Percentiles rank a stretch among this genome's conserved stretches.
phyloP scores from a whole-genome alignment of 2,329 filamentous ascomycete genomes.

The Pseudomassariella vexata region DNA sequence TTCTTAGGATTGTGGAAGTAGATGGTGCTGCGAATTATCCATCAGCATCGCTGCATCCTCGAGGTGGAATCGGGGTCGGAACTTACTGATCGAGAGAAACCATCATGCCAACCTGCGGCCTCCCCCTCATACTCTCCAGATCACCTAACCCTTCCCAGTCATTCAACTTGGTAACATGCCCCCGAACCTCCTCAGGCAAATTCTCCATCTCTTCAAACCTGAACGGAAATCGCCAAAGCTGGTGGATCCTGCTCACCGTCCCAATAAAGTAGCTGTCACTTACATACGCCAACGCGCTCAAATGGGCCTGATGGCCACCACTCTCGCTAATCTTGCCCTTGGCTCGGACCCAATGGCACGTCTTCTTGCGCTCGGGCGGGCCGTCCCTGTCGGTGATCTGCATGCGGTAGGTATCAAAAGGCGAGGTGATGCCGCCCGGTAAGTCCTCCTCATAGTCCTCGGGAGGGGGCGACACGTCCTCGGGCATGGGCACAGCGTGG shows the following conservation, averaged over 20 bases:
- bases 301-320: constrained; percentile 74
- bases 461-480: constrained; percentile 29
- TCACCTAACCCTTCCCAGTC: constrained; percentile 38
- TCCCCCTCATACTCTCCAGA: constrained; percentile 41
- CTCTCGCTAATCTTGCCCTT: constrained; percentile 66
- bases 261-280: constrained; percentile 91
- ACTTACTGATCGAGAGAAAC: constrained; percentile 67
- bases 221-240: constrained; percentile 67
- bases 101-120: constrained; percentile 73
- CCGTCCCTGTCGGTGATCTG: constrained; percentile 34
- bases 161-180: constrained; percentile 30
- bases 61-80: constrained; percentile 1
- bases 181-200: constrained; percentile 34
- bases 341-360: constrained; percentile 69
- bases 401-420: constrained; percentile 41
- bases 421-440: constrained; percentile 32
- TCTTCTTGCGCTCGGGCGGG: constrained; percentile 56
- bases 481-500: constrained; percentile 60
- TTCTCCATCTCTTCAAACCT: constrained; percentile 46
- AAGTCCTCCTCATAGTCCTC: constrained; percentile 41
- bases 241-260: constrained; percentile 75
- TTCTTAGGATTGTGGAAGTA: constrained; percentile 59
- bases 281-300: constrained; percentile 88
- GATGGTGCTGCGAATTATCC: constrained; percentile 37
- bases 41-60: not conserved